Percentiles rank a stretch among this genome's conserved stretches.
These are phyloP conservation scores for Podospora fimiseda DNA, from an alignment of 495 filamentous ascomycete species.

Conservation along the genomic window DNA sequence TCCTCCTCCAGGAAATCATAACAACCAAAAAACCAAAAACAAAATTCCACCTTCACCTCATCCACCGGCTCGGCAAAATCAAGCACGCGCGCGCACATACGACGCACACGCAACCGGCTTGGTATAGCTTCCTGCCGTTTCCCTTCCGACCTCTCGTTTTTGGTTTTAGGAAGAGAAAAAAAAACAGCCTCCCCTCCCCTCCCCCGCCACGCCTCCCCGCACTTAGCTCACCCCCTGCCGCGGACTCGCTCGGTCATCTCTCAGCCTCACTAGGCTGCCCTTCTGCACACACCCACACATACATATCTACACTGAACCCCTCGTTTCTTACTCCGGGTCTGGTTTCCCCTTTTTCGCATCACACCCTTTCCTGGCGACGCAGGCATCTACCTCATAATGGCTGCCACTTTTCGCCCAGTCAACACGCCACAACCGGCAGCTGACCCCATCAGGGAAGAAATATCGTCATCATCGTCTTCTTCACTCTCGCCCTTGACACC, in stretches of 20 bases:
- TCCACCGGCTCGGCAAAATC: too few relatives aligned
- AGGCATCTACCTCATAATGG: conserved; percentile 29
- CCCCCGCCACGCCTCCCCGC: conserved; percentile 22
- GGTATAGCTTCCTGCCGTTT: conserved; percentile 9
- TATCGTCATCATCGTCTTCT: conserved; percentile 42
- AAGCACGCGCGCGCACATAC: neutral
- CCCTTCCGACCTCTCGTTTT: conserved; percentile 23
- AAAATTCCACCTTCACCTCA: too few relatives aligned
- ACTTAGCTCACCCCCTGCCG: conserved; percentile 25
- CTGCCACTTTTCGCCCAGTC: conserved; percentile 64
- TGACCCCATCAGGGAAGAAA: conserved; percentile 31
- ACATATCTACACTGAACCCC: conserved; percentile 26
- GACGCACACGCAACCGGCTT: neutral
- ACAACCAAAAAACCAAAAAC: neutral
- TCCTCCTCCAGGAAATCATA: too few relatives aligned
- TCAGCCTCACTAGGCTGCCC: conserved; percentile 32
- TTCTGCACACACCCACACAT: too few relatives aligned
- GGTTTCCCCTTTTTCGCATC: conserved; percentile 18
- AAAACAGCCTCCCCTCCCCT: conserved; percentile 15
- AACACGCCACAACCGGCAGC: conserved; percentile 61
- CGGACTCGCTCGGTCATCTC: conserved; percentile 19
- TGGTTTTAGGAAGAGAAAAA: conserved; percentile 15
- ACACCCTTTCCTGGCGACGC: conserved; percentile 3
- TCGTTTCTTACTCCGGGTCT: conserved; percentile 7
- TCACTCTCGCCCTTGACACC: conserved; percentile 38